Base-by-base conservation (phyloP, 768 basidiomycete species). In the Terana coerulea region DNA sequence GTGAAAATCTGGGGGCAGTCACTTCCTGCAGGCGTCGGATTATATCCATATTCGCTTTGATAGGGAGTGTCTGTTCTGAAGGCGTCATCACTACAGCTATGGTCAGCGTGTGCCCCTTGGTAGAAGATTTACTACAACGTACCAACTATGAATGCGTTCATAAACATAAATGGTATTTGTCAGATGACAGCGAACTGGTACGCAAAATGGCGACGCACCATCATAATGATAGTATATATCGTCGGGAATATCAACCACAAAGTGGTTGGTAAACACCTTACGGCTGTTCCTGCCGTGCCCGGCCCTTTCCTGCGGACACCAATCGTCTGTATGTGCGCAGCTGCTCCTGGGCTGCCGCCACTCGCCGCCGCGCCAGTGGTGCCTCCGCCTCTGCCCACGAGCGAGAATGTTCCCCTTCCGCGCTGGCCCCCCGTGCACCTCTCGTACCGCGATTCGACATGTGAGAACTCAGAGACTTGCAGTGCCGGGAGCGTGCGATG, bases 201-300 rank as follows among this genome's bases (percentile, higher is more conserved):
- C n/a, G n/a, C n/a, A 42, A 41, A 9, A 31, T 8, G 35, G 19
- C 14, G 46, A 62, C 83, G 55, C 61, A 86, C 90, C 83, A 64
- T 92, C 88, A 59, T 91, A 91, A 59, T 91, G 90, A 54, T 84
- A 75, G 35, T 90, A 89, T 26, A 79, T 75, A 5, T 64, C 67
- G 21, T 83, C 76, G 0, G 88, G 83, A 14, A 86, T 79, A 0
- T 75, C 72, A 3, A 80, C 79, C 35, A 62, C 63, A 57, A 88
- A 91, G 46, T 84, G 84, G 64, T 91, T 92, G 28, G 79, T 73
- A 6, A 51, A 56, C 5, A 81, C 71, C 12, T 55, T 58, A 76
- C 69, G 1, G 64, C 57, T 21, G 64, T 70, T 3, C 88, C 89
- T 9, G 73, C 72, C 0, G 70, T 75, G 19, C 86, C 88, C 59